These are phyloP conservation scores for Colletotrichum sp. DNA, from an alignment of 2,329 filamentous ascomycete genomes.

Conservation along the genomic window DNA sequence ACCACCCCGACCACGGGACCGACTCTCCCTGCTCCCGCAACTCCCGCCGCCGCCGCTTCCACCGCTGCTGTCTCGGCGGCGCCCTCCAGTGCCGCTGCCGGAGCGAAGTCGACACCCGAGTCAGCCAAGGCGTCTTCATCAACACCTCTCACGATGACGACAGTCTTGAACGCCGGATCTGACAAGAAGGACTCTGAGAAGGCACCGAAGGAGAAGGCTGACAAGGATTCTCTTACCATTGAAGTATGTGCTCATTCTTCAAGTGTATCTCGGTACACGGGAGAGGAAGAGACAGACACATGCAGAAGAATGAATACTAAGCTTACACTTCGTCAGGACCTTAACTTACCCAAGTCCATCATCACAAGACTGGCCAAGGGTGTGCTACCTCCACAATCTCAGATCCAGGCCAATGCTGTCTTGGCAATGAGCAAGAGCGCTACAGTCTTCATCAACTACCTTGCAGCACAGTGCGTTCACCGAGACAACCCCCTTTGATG, in stretches of 20 bases:
- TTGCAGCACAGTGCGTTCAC: slow-evolving; percentile 71
- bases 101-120: background rate
- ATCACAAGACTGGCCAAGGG: slow-evolving; percentile 81
- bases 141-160: background rate
- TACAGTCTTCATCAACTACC: slow-evolving; percentile 83
- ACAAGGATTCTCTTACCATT: slow-evolving; percentile 51
- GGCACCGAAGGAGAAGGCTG: slow-evolving; percentile 28
- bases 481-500: background rate
- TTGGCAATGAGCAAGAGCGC: slow-evolving; percentile 81
- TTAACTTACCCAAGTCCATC: slow-evolving; percentile 80
- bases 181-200: slow-evolving; percentile 32
- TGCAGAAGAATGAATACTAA: too few species aligned
- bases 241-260: slow-evolving; percentile 45
- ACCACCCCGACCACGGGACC: slow-evolving; percentile 19
- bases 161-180: background rate
- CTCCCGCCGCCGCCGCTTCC: slow-evolving; percentile 25
- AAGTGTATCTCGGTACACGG: too few species aligned
- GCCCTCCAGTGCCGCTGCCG: slow-evolving; percentile 20
- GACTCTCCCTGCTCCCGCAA: background rate
- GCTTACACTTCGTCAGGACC: slow-evolving; percentile 55
- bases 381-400: slow-evolving; percentile 79
- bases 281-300: too few species aligned
- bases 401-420: slow-evolving; percentile 83
- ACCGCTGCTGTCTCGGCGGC: slow-evolving; percentile 25
- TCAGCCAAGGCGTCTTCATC: slow-evolving; percentile 16